Evolutionary conservation across 495 filamentous ascomycete genomes (phyloP), one percentile per base, ranked within the genome.

Genomic region (Podospora didyma): DNA sequence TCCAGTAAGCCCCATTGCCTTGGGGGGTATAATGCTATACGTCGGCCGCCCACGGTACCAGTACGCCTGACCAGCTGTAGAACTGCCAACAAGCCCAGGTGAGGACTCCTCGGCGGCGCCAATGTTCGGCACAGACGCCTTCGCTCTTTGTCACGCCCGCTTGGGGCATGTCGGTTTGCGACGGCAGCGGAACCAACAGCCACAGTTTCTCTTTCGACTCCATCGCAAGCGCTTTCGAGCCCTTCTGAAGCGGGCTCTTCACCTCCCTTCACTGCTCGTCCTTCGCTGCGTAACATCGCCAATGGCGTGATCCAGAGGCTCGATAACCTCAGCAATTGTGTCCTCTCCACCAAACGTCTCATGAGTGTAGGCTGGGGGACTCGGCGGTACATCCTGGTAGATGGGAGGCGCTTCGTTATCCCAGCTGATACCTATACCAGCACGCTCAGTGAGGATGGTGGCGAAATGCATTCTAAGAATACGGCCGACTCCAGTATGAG

Each of bases 351-450:
- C 23, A 7, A 39, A 6, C 0, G 59, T 68, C 41, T 64, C 71
- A 28, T 68, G 59, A 11, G 64, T 65, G 59, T 98, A 97, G 2
- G 80, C 81, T 0, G 94, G 94, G 31, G 94, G 94, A 46, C 87
- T 89, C 7, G 84, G 85, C 0, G 93, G 92, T 24, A 99, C 91
- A 66, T 97, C 89, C 73, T 94, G 89, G 66, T 99, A 99, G 64
- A 93, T 83, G 0, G 94, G 94, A 35, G 94, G 94, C 69, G 87
- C 84, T 73, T 99, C 94, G 71, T 96, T 91, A 56, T 99, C 94
- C 94, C 94, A 99, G 65, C 86, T 89, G 65, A 99, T 93, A 2
- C 94, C 94, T 51, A 97, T 77, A 2, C 95, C 94, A 17, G 81
- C 81, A 35, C 92, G 81, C 68, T 96, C 89, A 1, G 93, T 97